These are phyloP conservation scores for Picea glauca DNA, from an alignment of 75 land plant species.

Conservation along the genomic window DNA sequence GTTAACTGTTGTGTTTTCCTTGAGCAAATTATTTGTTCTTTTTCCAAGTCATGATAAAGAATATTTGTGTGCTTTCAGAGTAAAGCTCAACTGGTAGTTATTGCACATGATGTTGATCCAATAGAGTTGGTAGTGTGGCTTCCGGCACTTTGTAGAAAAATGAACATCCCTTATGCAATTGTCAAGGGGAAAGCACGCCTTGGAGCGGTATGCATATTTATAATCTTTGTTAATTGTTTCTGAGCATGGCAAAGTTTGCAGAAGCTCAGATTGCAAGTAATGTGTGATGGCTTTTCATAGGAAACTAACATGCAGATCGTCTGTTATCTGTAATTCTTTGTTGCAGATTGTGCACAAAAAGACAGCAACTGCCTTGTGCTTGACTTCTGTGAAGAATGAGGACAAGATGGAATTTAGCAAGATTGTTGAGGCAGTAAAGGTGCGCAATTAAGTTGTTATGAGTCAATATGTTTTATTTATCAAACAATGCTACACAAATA, in stretches of 20 bases:
- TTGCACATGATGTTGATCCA: slow-evolving; percentile 80
- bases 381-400: slow-evolving; percentile 58
- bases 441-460: slow-evolving; percentile 4
- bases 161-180: slow-evolving; percentile 65
- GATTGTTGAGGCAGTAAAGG: slow-evolving; percentile 66
- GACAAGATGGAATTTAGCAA: slow-evolving; percentile 56
- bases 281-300: too few relatives aligned
- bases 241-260: too few relatives aligned
- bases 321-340: neutral
- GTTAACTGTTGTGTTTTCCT: neutral
- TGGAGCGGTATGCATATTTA: slow-evolving; percentile 34
- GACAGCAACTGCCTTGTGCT: slow-evolving; percentile 50
- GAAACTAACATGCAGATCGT: neutral
- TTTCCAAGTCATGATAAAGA: neutral
- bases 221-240: too few relatives aligned
- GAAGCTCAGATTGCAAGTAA: too few relatives aligned
- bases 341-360: slow-evolving; percentile 56
- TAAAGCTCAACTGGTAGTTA: slow-evolving; percentile 68
- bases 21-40: neutral
- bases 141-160: slow-evolving; percentile 67
- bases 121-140: slow-evolving; percentile 80
- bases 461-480: neutral
- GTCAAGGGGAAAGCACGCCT: slow-evolving; percentile 71
- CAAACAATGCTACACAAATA: neutral
- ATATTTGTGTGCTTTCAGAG: slow-evolving; percentile 28